Evolutionary conservation across 176 grass and related monocot genomes (phyloP).

Genomic region (Zoysia pacifica): DNA sequence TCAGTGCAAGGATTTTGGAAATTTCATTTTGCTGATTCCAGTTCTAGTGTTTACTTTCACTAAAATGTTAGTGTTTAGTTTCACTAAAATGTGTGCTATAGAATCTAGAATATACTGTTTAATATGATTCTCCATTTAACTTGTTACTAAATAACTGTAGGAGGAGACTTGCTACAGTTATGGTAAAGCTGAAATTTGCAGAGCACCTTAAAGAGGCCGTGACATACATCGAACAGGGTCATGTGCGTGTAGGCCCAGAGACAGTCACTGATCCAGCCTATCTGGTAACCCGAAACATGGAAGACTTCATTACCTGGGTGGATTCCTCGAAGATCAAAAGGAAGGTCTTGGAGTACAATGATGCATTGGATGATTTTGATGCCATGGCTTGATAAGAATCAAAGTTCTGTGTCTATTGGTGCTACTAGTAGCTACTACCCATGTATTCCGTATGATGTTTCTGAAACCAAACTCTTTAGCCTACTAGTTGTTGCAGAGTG

Average conservation of each 20-base stretch:
- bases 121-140: neutral
- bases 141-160: slow-evolving; percentile 38
- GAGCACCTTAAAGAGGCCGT: slow-evolving; percentile 90
- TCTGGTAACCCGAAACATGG: slow-evolving; percentile 93
- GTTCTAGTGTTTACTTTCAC: neutral
- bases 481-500: neutral
- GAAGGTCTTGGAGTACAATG: slow-evolving; percentile 66
- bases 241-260: slow-evolving; percentile 80
- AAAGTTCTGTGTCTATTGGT: neutral
- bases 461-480: neutral
- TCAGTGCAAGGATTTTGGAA: neutral
- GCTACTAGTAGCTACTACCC: neutral
- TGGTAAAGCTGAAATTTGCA: slow-evolving; percentile 82
- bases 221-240: slow-evolving; percentile 84
- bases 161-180: slow-evolving; percentile 68
- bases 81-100: neutral
- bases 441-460: neutral
- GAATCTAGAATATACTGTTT: neutral
- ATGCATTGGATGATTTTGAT: slow-evolving; percentile 74
- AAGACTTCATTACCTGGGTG: slow-evolving; percentile 93
- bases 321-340: slow-evolving; percentile 89
- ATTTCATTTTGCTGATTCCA: neutral
- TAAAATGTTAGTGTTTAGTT: neutral
- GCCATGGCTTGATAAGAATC: slow-evolving; percentile 45
- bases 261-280: slow-evolving; percentile 75